These are phyloP conservation scores for Sophora flavescens DNA, from an alignment of 306 rosid genomes.

Conservation along the genomic window DNA sequence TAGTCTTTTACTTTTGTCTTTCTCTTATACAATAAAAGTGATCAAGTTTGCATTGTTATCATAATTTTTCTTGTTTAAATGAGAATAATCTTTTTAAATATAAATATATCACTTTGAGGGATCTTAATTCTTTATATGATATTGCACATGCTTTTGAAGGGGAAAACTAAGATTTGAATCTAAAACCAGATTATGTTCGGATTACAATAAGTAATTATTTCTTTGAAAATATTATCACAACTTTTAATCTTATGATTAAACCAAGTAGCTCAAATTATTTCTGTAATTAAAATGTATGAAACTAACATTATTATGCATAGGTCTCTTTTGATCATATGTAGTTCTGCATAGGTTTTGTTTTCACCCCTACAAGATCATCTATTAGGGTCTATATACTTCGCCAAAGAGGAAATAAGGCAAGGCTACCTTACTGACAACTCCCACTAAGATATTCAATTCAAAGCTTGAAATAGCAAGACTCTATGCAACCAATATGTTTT, in stretches of 20 bases:
- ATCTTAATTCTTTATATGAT: conserved; percentile 33
- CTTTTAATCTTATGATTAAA: conserved; percentile 3
- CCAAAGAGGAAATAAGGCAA: no score
- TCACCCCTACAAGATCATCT: no score
- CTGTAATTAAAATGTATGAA: conserved; percentile 16
- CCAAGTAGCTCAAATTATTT: not conserved
- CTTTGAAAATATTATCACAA: not conserved
- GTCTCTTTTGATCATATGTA: conserved; percentile 1
- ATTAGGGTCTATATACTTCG: no score
- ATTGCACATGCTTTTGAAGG: conserved; percentile 41
- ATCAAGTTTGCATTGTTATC: not conserved
- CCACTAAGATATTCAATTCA: not conserved
- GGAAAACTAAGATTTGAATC: conserved; percentile 38
- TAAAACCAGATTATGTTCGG: conserved; percentile 8
- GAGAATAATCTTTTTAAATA: not conserved
- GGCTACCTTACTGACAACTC: not conserved
- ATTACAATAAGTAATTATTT: conserved; percentile 20
- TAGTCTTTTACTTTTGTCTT: conserved; percentile 17
- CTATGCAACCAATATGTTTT: no score
- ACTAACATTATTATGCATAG: not conserved
- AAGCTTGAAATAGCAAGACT: not conserved
- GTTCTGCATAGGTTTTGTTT: not conserved
- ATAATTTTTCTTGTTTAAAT: conserved; percentile 3
- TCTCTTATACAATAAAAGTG: not conserved
- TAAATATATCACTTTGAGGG: not conserved